A percentile compares a stretch with the other conserved stretches of the same genome.
Evolutionary conservation across 208 protist genomes (phyloP).

Genomic region (Crithidia brevicula): DNA sequence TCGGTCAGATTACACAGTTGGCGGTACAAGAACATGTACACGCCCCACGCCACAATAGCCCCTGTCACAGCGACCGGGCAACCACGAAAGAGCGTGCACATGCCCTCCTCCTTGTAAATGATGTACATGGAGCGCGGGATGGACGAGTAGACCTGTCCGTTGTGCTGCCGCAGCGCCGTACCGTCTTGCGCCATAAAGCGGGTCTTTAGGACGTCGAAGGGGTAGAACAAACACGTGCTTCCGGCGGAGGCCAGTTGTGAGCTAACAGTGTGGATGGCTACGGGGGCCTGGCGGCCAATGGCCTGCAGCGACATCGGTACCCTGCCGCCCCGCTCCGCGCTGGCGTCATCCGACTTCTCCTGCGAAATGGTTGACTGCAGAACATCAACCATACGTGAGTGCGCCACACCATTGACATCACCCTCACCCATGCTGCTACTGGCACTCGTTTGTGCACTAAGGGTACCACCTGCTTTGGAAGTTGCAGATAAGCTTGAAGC

Average conservation of each 20-base stretch:
- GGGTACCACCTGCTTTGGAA: too few species aligned
- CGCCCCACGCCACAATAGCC: slow-evolving; percentile 53
- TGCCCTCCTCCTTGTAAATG: slow-evolving; percentile 55
- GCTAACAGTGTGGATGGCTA: slow-evolving; percentile 59
- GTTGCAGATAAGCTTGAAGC: too few species aligned
- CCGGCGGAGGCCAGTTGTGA: slow-evolving; percentile 69
- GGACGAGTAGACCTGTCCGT: slow-evolving; percentile 58
- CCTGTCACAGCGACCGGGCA: slow-evolving; percentile 50
- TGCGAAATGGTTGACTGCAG: slow-evolving; percentile 14
- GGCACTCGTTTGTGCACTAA: too few species aligned
- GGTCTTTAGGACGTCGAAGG: slow-evolving; percentile 91
- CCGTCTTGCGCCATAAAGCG: slow-evolving; percentile 86
- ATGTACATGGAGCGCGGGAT: slow-evolving; percentile 33
- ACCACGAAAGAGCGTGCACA: slow-evolving; percentile 56
- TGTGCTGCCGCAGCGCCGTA: slow-evolving; percentile 50
- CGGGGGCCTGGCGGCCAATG: slow-evolving; percentile 49
- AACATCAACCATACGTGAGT: not conserved
- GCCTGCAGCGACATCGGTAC: slow-evolving; percentile 30
- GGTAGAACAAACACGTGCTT: slow-evolving; percentile 84
- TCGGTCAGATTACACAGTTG: slow-evolving; percentile 58
- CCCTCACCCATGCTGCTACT: too few species aligned
- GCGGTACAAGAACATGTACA: slow-evolving; percentile 79
- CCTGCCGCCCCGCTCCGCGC: not conserved
- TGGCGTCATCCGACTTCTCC: not conserved
- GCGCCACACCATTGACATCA: not conserved